Evolutionary conservation across 1,139 yeast species (phyloP).

Genomic region (Ogataea hybrid): DNA sequence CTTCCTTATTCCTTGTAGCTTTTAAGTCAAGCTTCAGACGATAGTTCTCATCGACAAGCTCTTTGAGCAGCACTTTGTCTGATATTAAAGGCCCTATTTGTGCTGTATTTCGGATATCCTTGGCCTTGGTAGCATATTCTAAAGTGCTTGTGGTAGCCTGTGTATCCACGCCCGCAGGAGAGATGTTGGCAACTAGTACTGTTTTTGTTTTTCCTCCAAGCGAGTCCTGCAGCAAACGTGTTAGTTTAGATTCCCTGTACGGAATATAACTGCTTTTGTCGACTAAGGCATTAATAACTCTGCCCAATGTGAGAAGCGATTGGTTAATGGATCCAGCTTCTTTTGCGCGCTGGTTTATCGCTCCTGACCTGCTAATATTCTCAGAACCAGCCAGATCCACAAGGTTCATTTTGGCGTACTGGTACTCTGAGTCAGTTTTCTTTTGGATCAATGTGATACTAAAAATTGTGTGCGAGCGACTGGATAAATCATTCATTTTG

Average conservation of each 20-base stretch:
- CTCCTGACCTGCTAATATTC: constrained; percentile 77
- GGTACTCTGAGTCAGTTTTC: constrained; percentile 38
- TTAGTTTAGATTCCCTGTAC: constrained; percentile 80
- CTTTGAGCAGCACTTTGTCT: constrained; percentile 56
- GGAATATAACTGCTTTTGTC: constrained; percentile 69
- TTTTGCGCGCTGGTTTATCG: constrained; percentile 71
- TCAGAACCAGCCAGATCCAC: constrained; percentile 84
- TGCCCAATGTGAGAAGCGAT: constrained; percentile 75
- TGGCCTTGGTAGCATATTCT: constrained; percentile 79
- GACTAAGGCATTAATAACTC: constrained; percentile 75
- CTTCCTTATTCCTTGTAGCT: constrained; percentile 63
- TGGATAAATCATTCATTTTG: constrained; percentile 64
- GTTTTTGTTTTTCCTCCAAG: constrained; percentile 83
- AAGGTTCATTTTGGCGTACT: constrained; percentile 66
- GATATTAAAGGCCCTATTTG: constrained; percentile 37
- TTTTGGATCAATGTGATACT: constrained; percentile 56
- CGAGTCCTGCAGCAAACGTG: constrained; percentile 77
- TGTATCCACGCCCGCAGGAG: constrained; percentile 69
- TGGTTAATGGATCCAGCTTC: constrained; percentile 91
- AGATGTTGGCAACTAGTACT: constrained; percentile 74
- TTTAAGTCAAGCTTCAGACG: constrained; percentile 53
- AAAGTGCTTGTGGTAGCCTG: constrained; percentile 80
- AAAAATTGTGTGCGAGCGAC: constrained; percentile 73
- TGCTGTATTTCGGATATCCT: constrained; percentile 59
- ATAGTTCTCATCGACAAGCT: constrained; percentile 54